Conservation (phyloP, 352 stramenopile species). For the Blastocystis sp. region DNA sequence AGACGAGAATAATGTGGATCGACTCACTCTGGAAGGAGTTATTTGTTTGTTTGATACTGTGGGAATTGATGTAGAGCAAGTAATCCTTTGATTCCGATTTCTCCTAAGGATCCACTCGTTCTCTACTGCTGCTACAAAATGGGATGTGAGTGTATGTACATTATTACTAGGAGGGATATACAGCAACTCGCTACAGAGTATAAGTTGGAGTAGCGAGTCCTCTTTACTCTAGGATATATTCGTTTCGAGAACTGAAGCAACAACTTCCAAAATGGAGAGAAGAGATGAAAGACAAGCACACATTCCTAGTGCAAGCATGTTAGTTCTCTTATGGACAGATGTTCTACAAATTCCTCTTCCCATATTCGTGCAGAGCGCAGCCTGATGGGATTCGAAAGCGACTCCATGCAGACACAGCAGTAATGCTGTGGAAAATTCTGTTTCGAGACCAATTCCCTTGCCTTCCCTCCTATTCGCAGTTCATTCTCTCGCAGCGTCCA, state of each 20-base stretch:
- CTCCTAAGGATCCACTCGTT: slow-evolving; percentile 23
- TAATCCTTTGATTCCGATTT: background rate
- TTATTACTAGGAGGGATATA: background rate
- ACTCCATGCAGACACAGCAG: background rate
- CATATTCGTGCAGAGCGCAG: background rate
- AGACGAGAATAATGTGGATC: background rate
- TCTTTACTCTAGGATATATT: background rate
- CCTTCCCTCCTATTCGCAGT: background rate
- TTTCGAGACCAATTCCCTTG: background rate
- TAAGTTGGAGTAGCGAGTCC: background rate
- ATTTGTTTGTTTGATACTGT: background rate
- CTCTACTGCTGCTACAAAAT: slow-evolving; percentile 19
- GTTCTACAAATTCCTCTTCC: slow-evolving; percentile 15
- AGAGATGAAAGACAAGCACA: background rate
- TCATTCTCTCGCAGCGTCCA: background rate
- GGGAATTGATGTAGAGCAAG: background rate
- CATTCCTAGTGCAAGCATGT: background rate
- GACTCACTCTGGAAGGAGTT: slow-evolving; percentile 7
- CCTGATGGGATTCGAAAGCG: background rate
- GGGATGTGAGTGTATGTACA: slow-evolving; percentile 46
- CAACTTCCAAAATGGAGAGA: background rate
- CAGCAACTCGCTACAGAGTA: background rate
- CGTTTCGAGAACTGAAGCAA: background rate
- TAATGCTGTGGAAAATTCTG: background rate
- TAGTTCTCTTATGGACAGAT: background rate